These are phyloP conservation scores for Didymella sp. DNA, from an alignment of 2,329 filamentous ascomycete species.

Conservation along the genomic window DNA sequence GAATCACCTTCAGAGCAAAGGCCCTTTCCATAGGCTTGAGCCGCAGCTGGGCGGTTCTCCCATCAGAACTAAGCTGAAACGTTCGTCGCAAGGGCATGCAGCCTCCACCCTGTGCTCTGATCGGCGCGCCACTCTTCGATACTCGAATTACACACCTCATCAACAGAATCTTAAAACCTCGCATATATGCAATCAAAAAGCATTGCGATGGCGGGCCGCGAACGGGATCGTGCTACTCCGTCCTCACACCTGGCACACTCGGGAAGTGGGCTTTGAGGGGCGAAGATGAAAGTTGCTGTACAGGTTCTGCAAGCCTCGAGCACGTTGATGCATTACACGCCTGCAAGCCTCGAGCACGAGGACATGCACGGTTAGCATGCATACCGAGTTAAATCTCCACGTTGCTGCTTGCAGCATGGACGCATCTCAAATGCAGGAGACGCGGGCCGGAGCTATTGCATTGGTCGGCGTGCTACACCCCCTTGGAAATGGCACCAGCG, in stretches of 20 bases:
- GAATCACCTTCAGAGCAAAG: background rate
- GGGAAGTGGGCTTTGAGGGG: constrained; percentile 33
- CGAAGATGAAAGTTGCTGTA: constrained; percentile 27
- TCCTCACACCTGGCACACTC: constrained; percentile 17
- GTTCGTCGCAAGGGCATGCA: constrained; percentile 10
- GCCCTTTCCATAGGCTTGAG: constrained; percentile 7
- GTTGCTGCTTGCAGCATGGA: constrained; percentile 22
- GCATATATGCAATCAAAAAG: constrained; percentile 28
- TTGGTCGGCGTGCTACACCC: constrained; percentile 24
- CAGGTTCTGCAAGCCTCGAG: constrained; percentile 26
- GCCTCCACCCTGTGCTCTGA: constrained; percentile 11
- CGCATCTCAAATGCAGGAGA: constrained; percentile 23
- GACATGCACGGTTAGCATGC: constrained; percentile 25
- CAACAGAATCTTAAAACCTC: constrained; percentile 10
- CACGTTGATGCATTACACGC: constrained; percentile 14
- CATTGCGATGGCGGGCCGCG: constrained; percentile 34
- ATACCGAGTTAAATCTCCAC: constrained; percentile 38
- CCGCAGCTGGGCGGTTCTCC: constrained; percentile 8
- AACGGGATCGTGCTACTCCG: constrained; percentile 24
- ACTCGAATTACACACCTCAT: constrained; percentile 11
- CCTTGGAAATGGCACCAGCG: constrained; percentile 16
- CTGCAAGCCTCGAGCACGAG: constrained; percentile 30
- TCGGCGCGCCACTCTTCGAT: constrained; percentile 11
- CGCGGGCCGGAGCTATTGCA: constrained; percentile 28
- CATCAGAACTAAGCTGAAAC: constrained; percentile 12